phyloP scores from a whole-genome alignment of 2,329 filamentous ascomycete species.

The Geosmithia morbida region DNA sequence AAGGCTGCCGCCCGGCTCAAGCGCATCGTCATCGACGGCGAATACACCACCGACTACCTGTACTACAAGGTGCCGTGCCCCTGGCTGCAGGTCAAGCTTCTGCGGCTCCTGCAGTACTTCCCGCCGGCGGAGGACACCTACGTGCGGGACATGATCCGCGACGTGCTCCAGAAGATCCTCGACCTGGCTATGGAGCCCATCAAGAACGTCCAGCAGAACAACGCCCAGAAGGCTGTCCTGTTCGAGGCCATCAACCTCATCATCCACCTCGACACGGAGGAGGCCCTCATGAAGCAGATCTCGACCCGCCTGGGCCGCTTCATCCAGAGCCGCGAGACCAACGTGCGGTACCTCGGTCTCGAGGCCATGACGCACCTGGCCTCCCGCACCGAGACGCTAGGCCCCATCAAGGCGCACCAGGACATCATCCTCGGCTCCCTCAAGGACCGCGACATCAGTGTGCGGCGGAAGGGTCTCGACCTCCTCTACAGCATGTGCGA shows the following conservation, averaged over 20 bases:
- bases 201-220: slow-evolving; percentile 99
- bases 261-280: slow-evolving; percentile 92
- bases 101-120: slow-evolving; percentile 89
- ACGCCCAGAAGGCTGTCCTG: slow-evolving; percentile 92
- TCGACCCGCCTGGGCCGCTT: slow-evolving; percentile 84
- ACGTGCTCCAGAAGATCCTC: slow-evolving; percentile 81
- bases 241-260: slow-evolving; percentile 98
- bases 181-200: slow-evolving; percentile 84
- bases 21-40: slow-evolving; percentile 77
- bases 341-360: slow-evolving; percentile 87
- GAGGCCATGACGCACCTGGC: slow-evolving; percentile 98
- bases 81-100: slow-evolving; percentile 92
- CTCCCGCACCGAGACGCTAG: slow-evolving; percentile 81
- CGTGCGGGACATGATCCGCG: slow-evolving; percentile 79
- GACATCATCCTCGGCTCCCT: slow-evolving; percentile 89
- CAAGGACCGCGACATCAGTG: slow-evolving; percentile 92
- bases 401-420: slow-evolving; percentile 96
- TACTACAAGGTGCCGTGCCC: slow-evolving; percentile 99
- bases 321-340: slow-evolving; percentile 92
- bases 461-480: slow-evolving; percentile 88
- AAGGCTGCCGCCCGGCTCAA: slow-evolving; percentile 87
- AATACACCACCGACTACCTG: slow-evolving; percentile 81
- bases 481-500: slow-evolving; percentile 99
- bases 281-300: slow-evolving; percentile 90
- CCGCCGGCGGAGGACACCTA: slow-evolving; percentile 91